Base-by-base conservation (phyloP, 257 asterid species). In the Thymus quinquecostatus region DNA sequence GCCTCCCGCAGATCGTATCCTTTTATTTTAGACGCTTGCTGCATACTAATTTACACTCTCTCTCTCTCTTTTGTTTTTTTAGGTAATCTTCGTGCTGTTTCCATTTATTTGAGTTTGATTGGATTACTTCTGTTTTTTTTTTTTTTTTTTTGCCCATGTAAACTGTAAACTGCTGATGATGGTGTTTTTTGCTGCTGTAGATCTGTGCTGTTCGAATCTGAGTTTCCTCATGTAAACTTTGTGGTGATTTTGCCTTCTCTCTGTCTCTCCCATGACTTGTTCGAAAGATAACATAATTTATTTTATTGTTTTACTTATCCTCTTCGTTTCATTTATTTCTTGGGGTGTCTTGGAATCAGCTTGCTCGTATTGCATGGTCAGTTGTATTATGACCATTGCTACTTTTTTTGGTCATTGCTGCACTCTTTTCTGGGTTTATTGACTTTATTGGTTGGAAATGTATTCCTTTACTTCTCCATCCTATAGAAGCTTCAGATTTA, bases 1-100 rank as follows among this genome's bases (percentile, higher is more conserved):
- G 73, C 80, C 85, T 36, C 75, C 86, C 33, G 84, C 81, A 65
- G 89, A 86, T 82, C 90, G 92, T 87, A 87, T 87, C 92, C 88
- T 84, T 74, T n/a, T 45, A 1, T 14, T 21, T 61, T 64, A n/a
- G 3, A 13, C 29, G 11, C 21, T 53, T 53, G 8, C 58, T 53
- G 32, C 58, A 6, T 7, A 21, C 21, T 21, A 21, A 21, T 21
- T 21, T 21, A 21, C 21, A 51, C 3, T n/a, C 7, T 11, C 27
- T n/a, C 7, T 11, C 27, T 0, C 3, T 36, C 4, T 1, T 1
- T 60, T 2, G 5, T 13, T 2, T 38, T 60, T 48, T 59, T 8
- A 6, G 12, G 3, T 54, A 5, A 3, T 2, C 64, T 41, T 71
- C 33, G 29, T 68, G 55, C 12, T 7, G 28, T 60, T 38, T n/a